Conservation (phyloP, 2,329 filamentous ascomycete genomes). For the Pyrenophora tritici-repentis region DNA sequence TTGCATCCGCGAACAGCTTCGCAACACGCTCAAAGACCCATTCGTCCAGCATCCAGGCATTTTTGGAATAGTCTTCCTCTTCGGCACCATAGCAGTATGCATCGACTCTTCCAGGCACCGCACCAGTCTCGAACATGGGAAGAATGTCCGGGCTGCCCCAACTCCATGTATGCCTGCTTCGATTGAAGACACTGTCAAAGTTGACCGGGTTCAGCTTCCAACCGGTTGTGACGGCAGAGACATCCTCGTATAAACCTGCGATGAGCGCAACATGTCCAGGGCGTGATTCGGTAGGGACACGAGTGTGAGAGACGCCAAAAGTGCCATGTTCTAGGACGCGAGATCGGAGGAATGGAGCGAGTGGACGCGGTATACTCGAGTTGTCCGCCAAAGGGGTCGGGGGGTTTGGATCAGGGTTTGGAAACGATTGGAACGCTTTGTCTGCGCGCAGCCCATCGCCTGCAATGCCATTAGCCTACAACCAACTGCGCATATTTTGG, state of each 20-base stretch:
- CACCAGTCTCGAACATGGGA: conserved; percentile 96
- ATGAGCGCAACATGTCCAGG: conserved; percentile 97
- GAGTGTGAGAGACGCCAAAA: conserved; percentile 95
- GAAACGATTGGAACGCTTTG: conserved; percentile 94
- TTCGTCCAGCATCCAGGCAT: conserved; percentile 79
- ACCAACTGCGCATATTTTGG: neutral
- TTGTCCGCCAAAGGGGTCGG: conserved; percentile 61
- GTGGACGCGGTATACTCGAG: conserved; percentile 73
- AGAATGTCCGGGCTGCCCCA: conserved; percentile 98
- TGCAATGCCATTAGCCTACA: conserved; percentile 22
- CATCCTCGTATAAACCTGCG: conserved; percentile 95
- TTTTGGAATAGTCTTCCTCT: conserved; percentile 84
- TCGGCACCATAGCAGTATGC: conserved; percentile 84
- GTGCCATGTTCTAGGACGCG: conserved; percentile 87
- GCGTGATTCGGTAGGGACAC: conserved; percentile 93
- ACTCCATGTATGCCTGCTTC: conserved; percentile 95
- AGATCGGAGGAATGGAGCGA: conserved; percentile 90
- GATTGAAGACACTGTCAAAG: conserved; percentile 98
- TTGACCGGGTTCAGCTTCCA: conserved; percentile 99
- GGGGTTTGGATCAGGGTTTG: conserved; percentile 73
- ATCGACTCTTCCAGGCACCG: conserved; percentile 82
- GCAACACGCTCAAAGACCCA: conserved; percentile 98
- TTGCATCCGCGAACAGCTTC: conserved; percentile 79
- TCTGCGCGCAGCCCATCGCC: conserved; percentile 94
- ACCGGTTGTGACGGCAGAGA: conserved; percentile 93